Conservation (phyloP, 1,284 basidiomycete species). For the Cryptococcus depauperatus region DNA sequence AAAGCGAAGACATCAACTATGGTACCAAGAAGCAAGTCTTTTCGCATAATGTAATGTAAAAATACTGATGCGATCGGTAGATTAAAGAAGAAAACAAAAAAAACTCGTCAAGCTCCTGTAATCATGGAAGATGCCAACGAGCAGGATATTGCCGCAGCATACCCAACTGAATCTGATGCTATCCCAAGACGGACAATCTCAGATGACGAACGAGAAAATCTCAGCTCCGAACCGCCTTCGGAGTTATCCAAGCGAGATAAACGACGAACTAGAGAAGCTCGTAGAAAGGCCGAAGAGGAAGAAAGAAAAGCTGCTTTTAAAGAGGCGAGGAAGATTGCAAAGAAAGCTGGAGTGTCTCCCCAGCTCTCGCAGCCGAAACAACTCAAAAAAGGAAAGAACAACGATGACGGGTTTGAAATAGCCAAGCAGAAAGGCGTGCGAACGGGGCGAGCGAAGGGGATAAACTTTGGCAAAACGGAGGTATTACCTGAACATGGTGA, state of each 20-base stretch:
- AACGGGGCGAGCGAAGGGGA: constrained; percentile 3
- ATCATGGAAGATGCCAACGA: constrained; percentile 1
- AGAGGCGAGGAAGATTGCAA: constrained; percentile 26
- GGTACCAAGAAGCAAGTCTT: constrained; percentile 5
- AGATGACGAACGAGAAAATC: constrained; percentile 12
- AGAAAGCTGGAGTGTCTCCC: constrained; percentile 14
- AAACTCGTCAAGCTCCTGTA: constrained; percentile 1
- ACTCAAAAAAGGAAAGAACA: constrained; percentile 7
- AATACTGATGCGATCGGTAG: neutral
- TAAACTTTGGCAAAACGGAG: too few relatives aligned
- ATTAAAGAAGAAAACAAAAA: constrained; percentile 17
- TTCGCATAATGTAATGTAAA: constrained; percentile 3
- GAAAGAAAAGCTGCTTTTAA: constrained; percentile 23
- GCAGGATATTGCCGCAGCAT: neutral
- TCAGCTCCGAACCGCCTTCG: constrained; percentile 4
- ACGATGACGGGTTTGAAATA: constrained; percentile 12
- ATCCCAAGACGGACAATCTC: neutral
- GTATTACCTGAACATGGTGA: constrained; percentile 16
- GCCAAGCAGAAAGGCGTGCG: constrained; percentile 8
- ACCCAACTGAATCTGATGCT: neutral
- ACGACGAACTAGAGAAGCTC: constrained; percentile 65
- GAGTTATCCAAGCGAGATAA: constrained; percentile 69
- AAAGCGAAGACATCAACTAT: constrained; percentile 10
- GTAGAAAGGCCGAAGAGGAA: constrained; percentile 55
- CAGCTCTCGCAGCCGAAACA: neutral